phyloP scores from a whole-genome alignment of 2,329 filamentous ascomycete genomes.

The Sporothrix euskadiensis region DNA sequence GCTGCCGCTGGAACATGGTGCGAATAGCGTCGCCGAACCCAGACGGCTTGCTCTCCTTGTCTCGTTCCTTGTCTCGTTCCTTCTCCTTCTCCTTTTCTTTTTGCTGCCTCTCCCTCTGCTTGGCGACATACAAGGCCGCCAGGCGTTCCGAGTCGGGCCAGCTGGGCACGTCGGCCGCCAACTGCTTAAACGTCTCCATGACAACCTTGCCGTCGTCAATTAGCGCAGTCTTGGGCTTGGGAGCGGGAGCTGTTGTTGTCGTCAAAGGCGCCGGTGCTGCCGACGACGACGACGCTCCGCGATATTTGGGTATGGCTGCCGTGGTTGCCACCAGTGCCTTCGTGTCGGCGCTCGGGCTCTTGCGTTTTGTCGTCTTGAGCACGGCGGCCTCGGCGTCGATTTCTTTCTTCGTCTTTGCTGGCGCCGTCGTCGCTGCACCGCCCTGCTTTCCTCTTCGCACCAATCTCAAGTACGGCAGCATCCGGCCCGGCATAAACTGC shows the following conservation, averaged over 20 bases:
- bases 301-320: too few relatives aligned
- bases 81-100: not conserved
- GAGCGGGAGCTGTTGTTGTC: too few relatives aligned
- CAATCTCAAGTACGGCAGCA: slow-evolving; percentile 7
- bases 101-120: not conserved
- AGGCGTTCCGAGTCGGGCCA: not conserved
- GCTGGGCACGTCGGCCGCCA: not conserved
- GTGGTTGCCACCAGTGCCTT: too few relatives aligned
- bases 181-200: not conserved
- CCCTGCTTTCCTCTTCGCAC: not conserved
- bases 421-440: not conserved
- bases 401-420: not conserved
- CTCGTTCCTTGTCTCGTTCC: not conserved
- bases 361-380: too few relatives aligned
- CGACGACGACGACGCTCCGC: too few relatives aligned
- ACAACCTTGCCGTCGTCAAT: not conserved
- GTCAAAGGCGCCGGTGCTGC: too few relatives aligned
- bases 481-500: slow-evolving; percentile 17
- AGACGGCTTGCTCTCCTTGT: not conserved
- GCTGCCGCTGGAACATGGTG: not conserved
- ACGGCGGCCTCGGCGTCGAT: too few relatives aligned
- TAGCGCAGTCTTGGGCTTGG: too few relatives aligned
- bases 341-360: too few relatives aligned
- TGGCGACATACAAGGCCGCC: not conserved
- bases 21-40: not conserved